Evolutionary conservation across 305 asterid genomes (phyloP), one percentile per base, ranked within the genome.

Genomic region (Fraxinus angustifolia): DNA sequence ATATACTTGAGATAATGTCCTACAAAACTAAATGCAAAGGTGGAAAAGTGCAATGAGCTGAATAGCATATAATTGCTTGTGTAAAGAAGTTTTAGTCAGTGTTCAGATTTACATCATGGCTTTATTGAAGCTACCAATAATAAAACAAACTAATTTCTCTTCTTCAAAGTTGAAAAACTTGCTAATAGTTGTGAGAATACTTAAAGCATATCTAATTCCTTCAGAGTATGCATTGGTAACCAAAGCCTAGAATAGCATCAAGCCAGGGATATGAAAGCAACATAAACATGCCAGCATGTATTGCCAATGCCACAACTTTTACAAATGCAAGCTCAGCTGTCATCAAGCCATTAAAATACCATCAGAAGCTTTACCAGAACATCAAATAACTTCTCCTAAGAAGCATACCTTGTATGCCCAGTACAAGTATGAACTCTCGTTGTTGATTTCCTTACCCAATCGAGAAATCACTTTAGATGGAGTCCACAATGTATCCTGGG

Each of bases 391-490:
- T 3, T 23, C n/a, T 30, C 65, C 40, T 68, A n/a, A 58, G 76
- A 75, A 31, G 42, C 34, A 67, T 86, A 90, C 98, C 97, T 90
- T 90, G 85, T 91, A 87, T 35, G 99, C 98, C 99, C 97, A 94
- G 84, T 93, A 94, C 79, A 96, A 86, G 87, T 96, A 96, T 16
- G 99, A 96, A 73, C 90, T 87, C 85, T 94, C 93, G 78, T 96
- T 82, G 50, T 94, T 90, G 72, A 96, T 92, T 89, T 94, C 99
- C 84, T 90, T 90, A 77, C 97, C 98, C 77, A 96, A 88, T 21
- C 97, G 94, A 78, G 98, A 90, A 85, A 94, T 96, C 80, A 96
- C 96, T 89, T 90, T 91, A 67, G 99, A 94, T 65, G 99, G 99
- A 42, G 98, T 94, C 98, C 98, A 94, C 70, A 89, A 79, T 48